A percentile compares a stretch with the other conserved stretches of the same genome.
These are phyloP conservation scores for Trichosporon sp. DNA, from an alignment of 1,284 basidiomycete genomes.

Conservation along the genomic window DNA sequence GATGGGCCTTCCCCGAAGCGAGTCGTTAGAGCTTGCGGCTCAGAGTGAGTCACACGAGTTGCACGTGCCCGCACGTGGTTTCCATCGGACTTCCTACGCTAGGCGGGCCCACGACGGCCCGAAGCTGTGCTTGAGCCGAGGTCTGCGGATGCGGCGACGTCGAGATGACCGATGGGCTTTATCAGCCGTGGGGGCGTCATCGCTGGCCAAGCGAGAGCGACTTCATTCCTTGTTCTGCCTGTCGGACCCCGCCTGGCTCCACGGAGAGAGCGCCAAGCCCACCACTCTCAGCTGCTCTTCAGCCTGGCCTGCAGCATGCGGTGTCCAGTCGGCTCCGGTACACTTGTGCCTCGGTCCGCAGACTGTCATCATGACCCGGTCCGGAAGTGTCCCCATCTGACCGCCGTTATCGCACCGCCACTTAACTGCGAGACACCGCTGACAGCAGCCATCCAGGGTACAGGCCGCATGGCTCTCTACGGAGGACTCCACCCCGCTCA, in stretches of 20 bases:
- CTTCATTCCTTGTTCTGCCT: neutral
- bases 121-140: neutral
- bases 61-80: slow-evolving; percentile 8
- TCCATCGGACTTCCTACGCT: neutral
- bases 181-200: neutral
- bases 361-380: neutral
- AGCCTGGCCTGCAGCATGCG: too few species aligned
- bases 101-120: neutral
- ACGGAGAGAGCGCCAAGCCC: neutral
- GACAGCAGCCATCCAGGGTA: slow-evolving; percentile 83
- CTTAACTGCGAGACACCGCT: neutral
- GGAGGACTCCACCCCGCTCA: slow-evolving; percentile 88
- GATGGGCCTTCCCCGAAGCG: slow-evolving; percentile 96
- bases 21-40: slow-evolving; percentile 91
- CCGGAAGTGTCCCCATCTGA: neutral
- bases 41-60: slow-evolving; percentile 67
- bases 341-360: too few species aligned
- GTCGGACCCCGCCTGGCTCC: neutral
- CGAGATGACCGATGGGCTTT: slow-evolving; percentile 2
- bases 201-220: neutral
- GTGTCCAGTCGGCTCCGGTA: neutral
- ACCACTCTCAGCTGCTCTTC: neutral
- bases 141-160: neutral
- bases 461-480: slow-evolving; percentile 92
- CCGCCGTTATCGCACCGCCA: neutral